Evolutionary conservation across 768 basidiomycete species (phyloP).

Genomic region (Trametes maxima): DNA sequence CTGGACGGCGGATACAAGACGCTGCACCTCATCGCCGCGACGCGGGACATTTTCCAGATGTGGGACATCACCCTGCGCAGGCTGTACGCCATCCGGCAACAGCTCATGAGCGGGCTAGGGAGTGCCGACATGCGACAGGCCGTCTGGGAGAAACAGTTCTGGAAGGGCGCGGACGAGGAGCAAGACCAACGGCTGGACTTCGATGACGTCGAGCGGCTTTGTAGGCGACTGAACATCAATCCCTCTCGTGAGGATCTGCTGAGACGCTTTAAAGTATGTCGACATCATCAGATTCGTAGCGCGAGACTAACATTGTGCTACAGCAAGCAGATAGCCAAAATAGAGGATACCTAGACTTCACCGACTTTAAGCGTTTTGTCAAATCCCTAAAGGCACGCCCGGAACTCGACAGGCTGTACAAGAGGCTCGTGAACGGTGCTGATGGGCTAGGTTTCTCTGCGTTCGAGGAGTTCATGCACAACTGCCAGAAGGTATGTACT

Average conservation of each 20-base stretch:
- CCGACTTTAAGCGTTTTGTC: constrained; percentile 81
- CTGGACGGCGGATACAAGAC: constrained; percentile 80
- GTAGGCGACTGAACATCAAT: constrained; percentile 69
- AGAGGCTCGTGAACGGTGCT: constrained; percentile 35
- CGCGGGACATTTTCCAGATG: constrained; percentile 58
- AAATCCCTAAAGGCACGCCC: constrained; percentile 82
- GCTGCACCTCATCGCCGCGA: constrained; percentile 79
- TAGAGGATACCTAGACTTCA: constrained; percentile 69
- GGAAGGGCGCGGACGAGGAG: constrained; percentile 70
- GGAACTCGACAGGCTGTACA: constrained; percentile 73
- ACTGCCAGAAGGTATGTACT: constrained; percentile 50
- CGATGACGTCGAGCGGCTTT: constrained; percentile 71
- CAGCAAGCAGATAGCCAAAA: constrained; percentile 65
- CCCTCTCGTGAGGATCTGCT: constrained; percentile 54
- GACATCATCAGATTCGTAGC: no score
- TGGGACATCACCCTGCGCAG: constrained; percentile 67
- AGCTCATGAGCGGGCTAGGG: constrained; percentile 69
- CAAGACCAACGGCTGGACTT: constrained; percentile 64
- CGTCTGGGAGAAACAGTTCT: constrained; percentile 81
- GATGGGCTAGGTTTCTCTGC: constrained; percentile 38
- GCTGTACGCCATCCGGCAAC: constrained; percentile 64
- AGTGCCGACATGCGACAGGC: constrained; percentile 63
- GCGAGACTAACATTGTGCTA: neutral
- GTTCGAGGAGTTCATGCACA: constrained; percentile 55
- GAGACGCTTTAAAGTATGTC: constrained; percentile 57